phyloP scores from a whole-genome alignment of 2,329 filamentous ascomycete genomes.

The Fusarium sp. region DNA sequence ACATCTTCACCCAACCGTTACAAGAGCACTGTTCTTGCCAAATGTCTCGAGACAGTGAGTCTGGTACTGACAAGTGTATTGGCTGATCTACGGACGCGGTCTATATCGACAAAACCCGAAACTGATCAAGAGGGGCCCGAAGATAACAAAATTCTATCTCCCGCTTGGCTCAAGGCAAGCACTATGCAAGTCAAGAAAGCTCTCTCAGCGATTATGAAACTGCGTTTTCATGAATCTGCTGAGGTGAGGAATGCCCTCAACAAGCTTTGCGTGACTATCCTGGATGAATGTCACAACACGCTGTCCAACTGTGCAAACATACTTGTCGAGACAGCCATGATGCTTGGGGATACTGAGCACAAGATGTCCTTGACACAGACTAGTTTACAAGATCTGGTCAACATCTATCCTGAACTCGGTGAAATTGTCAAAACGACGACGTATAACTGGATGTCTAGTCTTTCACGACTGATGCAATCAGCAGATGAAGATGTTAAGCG shows the following conservation, averaged over 20 bases:
- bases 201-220: slow-evolving; percentile 77
- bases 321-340: slow-evolving; percentile 83
- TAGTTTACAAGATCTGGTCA: slow-evolving; percentile 68
- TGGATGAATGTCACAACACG: slow-evolving; percentile 81
- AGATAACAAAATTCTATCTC: slow-evolving; percentile 53
- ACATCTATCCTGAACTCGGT: slow-evolving; percentile 68
- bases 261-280: slow-evolving; percentile 75
- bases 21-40: slow-evolving; percentile 68
- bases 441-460: slow-evolving; percentile 81
- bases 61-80: slow-evolving; percentile 64
- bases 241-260: slow-evolving; percentile 76
- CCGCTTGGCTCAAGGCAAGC: slow-evolving; percentile 82
- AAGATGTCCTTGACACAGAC: slow-evolving; percentile 52
- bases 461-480: slow-evolving; percentile 84
- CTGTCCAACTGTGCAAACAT: slow-evolving; percentile 75
- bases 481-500: slow-evolving; percentile 83
- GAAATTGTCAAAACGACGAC: slow-evolving; percentile 75
- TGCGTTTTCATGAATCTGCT: slow-evolving; percentile 74
- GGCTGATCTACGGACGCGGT: slow-evolving; percentile 64
- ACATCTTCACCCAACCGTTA: slow-evolving; percentile 72
- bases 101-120: slow-evolving; percentile 52
- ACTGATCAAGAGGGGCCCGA: slow-evolving; percentile 36
- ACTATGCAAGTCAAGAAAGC: slow-evolving; percentile 84
- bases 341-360: slow-evolving; percentile 66
- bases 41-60: slow-evolving; percentile 67